Evolutionary conservation across 257 asterid species (phyloP), one percentile per base, ranked within the genome.

Genomic region (Buddleja alternifolia): DNA sequence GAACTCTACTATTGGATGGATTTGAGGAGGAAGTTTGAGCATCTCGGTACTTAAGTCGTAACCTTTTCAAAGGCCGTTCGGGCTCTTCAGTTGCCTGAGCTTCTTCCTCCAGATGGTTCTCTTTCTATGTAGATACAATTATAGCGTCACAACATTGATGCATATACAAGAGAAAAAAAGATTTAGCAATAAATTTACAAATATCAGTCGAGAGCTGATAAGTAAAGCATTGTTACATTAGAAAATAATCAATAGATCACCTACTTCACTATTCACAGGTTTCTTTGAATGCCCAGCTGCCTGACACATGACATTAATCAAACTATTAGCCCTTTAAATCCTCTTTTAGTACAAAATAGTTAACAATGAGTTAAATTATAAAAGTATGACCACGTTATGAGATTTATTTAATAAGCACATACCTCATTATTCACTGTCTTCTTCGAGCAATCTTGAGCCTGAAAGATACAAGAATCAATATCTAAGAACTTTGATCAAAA

Each of bases 41-140:
- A 63, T 78, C 86, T 70, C 46, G 80, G 74, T 73, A 70, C 71
- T 72, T 75, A 45, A 10, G 86, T 50, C 92, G 80, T 73, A 71
- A 67, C 79, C 90, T 87, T 85, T 87, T 91, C 10, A 76, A 82
- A 59, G 96, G 89, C 42, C 83, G 84, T 42, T 42, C 82, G 44
- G 79, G 74, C 66, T 82, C 92, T 71, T 82, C 90, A 45, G 66
- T 25, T 53, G 63, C 80, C 67, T 74, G 80, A 32, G 82, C 71
- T 85, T 83, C 84, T 66, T 77, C 84, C 72, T 80, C 84, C 73
- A 82, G 52, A 72, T 56, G 51, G 56, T 73, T 72, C 57, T 68
- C 77, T 46, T 50, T 72, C 81, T 74, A 36, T 70, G 66, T 47
- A 63, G 50, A 15, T 29, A 68, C 48, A 55, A 72, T 60, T 4